Evolutionary conservation across 1,284 basidiomycete species (phyloP), one percentile per base, ranked within the genome.

Genomic region (Anthracocystis setariae): DNA sequence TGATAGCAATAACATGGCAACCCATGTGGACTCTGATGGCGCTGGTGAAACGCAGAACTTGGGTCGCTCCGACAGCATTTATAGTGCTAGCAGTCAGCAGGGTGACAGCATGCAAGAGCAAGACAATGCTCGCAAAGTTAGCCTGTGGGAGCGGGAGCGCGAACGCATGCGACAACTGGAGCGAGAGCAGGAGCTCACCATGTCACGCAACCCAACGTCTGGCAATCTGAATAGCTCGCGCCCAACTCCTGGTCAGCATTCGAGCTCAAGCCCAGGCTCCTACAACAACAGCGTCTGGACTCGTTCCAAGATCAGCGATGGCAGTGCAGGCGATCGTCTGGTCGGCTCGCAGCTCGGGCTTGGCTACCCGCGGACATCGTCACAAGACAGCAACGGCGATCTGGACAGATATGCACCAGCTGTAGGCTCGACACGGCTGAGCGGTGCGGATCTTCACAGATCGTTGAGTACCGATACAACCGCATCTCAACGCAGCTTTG

Each of bases 401-500:
- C 42, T 50, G 0, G 76, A 79, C n/a, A 37, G 63, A 9, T 79
- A 75, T 32, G 73, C 66, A 10, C 76, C 76, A 3, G 63, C 67
- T 8, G 73, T 79, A 0, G 77, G 77, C 17, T 58, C 61, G 9
- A 77, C 73, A 15, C 63, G 74, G 2, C 58, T 79, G 2, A 56
- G 63, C 8, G 67, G 63, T 9, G 48, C 51, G 3, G 68, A 70
- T 24, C 69, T 79, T 21, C 71, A 55, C 4, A 66, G 78, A n/a
- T 74, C 71, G 37, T 60, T 78, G 7, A 76, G 74, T 57, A 78
- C 66, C 32, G 77, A 77, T 43, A 77, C 71, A 15, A 78, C 76
- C 21, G 74, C 71, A 24, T 76, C 73, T 20, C 77, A 80, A 46
- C 69, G 77, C 27, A 79, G 77, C 66, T 80, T 80, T 59, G 78